Percentiles rank a stretch among this genome's conserved stretches.
These are phyloP conservation scores for Vitis riparia DNA, from an alignment of 164 flowering plant species.

Conservation along the genomic window DNA sequence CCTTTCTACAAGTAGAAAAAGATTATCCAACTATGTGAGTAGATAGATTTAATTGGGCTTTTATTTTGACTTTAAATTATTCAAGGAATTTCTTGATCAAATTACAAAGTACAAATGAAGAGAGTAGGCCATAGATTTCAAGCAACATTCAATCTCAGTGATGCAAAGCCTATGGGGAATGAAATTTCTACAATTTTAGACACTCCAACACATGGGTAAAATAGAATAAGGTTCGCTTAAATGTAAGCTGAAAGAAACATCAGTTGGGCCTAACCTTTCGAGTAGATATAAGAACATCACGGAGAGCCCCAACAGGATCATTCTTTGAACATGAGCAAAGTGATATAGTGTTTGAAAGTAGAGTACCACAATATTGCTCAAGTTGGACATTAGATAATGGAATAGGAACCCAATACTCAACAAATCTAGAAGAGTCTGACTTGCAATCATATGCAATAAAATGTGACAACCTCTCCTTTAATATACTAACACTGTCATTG, in stretches of 20 bases:
- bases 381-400: conserved; percentile 75
- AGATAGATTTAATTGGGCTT: too few relatives aligned
- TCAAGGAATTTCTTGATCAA: too few relatives aligned
- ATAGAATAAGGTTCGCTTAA: too few relatives aligned
- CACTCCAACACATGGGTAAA: too few relatives aligned
- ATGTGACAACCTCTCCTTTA: conserved; percentile 52
- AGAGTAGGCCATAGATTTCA: too few relatives aligned
- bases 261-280: conserved; percentile 59
- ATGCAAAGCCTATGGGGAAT: too few relatives aligned
- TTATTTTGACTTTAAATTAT: too few relatives aligned
- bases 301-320: conserved; percentile 65
- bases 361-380: conserved; percentile 78
- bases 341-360: conserved; percentile 48
- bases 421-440: conserved; percentile 51
- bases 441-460: conserved; percentile 44
- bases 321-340: conserved; percentile 62
- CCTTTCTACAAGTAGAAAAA: too few relatives aligned
- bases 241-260: background rate
- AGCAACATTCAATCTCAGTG: too few relatives aligned
- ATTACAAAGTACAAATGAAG: too few relatives aligned
- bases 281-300: conserved; percentile 48
- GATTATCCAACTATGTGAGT: too few relatives aligned
- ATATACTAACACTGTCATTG: conserved; percentile 25
- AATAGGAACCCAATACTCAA: conserved; percentile 91
- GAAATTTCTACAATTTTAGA: too few relatives aligned